Conservation (phyloP, 164 flowering plant genomes). For the Nymphaea colorata region DNA sequence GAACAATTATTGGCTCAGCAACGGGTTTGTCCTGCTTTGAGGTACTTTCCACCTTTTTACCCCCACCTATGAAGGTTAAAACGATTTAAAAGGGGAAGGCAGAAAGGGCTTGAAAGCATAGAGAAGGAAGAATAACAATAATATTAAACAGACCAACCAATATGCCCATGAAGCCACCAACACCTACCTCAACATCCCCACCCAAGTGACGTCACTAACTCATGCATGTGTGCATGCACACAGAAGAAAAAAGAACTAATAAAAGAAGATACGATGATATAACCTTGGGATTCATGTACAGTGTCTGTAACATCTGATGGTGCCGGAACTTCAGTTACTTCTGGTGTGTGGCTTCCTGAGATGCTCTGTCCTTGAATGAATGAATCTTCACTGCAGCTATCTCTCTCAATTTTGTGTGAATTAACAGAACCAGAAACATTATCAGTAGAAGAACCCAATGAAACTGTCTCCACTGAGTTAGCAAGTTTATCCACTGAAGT, state of each 20-base stretch:
- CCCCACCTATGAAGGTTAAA: conserved; percentile 10
- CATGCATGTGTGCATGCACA: background rate
- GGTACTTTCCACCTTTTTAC: conserved; percentile 16
- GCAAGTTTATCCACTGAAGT: background rate
- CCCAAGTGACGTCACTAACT: too few species aligned
- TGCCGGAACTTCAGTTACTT: conserved; percentile 24
- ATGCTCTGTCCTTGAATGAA: conserved; percentile 11
- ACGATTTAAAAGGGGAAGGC: background rate
- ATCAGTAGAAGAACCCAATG: background rate
- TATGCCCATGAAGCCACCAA: too few species aligned
- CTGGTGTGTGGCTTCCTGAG: conserved; percentile 24
- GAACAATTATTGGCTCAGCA: conserved; percentile 71
- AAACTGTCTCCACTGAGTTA: background rate
- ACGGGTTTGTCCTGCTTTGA: conserved; percentile 44
- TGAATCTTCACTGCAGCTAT: conserved; percentile 5
- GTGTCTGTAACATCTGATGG: conserved; percentile 24
- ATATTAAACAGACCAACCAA: too few species aligned
- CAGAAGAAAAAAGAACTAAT: background rate
- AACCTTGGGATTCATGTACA: conserved; percentile 39
- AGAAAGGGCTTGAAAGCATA: background rate
- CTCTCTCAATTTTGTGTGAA: conserved; percentile 7
- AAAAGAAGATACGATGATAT: conserved; percentile 3
- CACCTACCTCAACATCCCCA: too few species aligned
- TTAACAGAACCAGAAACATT: background rate
- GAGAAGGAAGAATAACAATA: background rate